Percentiles rank a stretch among this genome's conserved stretches.
These are phyloP conservation scores for Glomus cerebriforme DNA, from an alignment of 192 early-diverging fungal species.

Conservation along the genomic window DNA sequence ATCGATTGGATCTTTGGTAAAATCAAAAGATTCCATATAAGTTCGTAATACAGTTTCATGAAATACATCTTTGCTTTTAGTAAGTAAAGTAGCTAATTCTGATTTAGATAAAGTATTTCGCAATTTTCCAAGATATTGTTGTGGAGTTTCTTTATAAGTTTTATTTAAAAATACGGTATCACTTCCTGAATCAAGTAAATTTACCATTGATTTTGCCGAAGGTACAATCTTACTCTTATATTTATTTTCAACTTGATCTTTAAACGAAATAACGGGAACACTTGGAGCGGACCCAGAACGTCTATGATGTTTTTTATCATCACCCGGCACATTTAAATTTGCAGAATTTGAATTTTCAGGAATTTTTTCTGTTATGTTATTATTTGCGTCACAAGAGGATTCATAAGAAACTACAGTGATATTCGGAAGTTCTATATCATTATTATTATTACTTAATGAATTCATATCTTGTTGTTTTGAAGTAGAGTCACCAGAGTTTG, in stretches of 20 bases:
- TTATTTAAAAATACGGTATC: not conserved
- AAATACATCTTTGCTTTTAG: constrained; percentile 53
- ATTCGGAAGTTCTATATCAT: not conserved
- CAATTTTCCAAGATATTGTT: constrained; percentile 44
- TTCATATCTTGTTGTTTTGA: not conserved
- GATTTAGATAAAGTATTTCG: constrained; percentile 50
- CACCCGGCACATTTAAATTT: not conserved
- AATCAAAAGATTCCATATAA: constrained; percentile 64
- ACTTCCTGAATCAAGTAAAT: not conserved
- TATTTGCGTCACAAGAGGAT: not conserved
- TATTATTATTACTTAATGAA: not conserved
- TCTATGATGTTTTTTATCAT: not conserved
- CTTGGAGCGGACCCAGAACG: constrained; percentile 12
- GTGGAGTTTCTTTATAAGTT: constrained; percentile 41
- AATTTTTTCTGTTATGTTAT: not conserved
- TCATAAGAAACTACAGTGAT: not conserved
- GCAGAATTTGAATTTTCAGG: not conserved
- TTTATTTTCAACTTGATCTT: not conserved
- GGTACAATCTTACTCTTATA: not conserved
- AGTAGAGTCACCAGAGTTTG: not conserved
- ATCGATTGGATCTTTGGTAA: constrained; percentile 63
- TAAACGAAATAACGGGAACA: not conserved
- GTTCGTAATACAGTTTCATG: constrained; percentile 58
- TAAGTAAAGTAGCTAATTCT: constrained; percentile 54
- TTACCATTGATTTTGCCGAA: not conserved